These are phyloP conservation scores for Cutaneotrichosporon sp. DNA, from an alignment of 1,284 basidiomycete species.

Conservation along the genomic window DNA sequence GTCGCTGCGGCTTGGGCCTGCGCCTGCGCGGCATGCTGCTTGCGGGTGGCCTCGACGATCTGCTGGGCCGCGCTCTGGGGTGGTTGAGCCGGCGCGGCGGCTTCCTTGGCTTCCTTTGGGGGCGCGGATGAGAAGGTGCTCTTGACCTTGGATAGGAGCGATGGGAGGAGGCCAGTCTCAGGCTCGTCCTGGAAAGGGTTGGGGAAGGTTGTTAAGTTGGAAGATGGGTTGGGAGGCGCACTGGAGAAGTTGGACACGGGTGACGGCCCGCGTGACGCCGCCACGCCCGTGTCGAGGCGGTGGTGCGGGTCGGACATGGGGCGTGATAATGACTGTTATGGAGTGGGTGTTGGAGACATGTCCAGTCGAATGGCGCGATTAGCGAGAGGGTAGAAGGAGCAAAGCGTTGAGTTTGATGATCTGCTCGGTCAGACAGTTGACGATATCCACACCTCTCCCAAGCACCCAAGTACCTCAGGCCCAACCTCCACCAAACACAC, in stretches of 20 bases:
- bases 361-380: background rate
- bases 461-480: too few relatives aligned
- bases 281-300: slow-evolving; percentile 17
- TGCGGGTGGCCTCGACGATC: slow-evolving; percentile 42
- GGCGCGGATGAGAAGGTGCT: slow-evolving; percentile 38
- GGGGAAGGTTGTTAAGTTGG: slow-evolving; percentile 49
- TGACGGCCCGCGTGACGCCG: slow-evolving; percentile 8
- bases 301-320: slow-evolving; percentile 16
- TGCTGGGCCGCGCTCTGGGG: slow-evolving; percentile 45
- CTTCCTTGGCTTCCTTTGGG: slow-evolving; percentile 7
- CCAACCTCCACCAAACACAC: background rate
- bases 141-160: slow-evolving; percentile 51
- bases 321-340: background rate
- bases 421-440: too few relatives aligned
- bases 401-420: background rate
- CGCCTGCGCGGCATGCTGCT: slow-evolving; percentile 11
- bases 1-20: background rate
- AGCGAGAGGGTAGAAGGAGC: background rate
- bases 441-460: too few relatives aligned
- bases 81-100: background rate
- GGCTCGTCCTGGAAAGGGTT: slow-evolving; percentile 51
- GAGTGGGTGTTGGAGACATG: background rate
- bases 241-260: slow-evolving; percentile 32
- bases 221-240: slow-evolving; percentile 48
- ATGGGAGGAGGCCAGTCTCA: slow-evolving; percentile 50